Evolutionary conservation across 2,329 filamentous ascomycete species (phyloP).

Genomic region (Nemania abortiva): DNA sequence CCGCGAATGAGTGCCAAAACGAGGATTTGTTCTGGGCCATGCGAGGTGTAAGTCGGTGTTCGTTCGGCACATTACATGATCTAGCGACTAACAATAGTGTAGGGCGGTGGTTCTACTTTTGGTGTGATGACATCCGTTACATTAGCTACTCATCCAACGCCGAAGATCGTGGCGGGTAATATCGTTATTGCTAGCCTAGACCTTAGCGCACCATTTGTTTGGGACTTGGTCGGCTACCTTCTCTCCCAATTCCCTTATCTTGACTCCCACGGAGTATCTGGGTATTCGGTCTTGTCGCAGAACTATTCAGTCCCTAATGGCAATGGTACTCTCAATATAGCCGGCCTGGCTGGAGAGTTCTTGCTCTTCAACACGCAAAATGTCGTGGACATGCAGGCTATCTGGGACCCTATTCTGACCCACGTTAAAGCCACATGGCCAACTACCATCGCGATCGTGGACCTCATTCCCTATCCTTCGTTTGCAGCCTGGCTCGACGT

Average conservation of each 20-base stretch:
- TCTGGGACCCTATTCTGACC: conserved; percentile 54
- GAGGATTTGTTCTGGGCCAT: conserved; percentile 73
- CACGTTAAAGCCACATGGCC: conserved; percentile 56
- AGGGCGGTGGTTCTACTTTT: conserved; percentile 71
- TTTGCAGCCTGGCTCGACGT: conserved; percentile 55
- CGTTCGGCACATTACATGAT: not conserved
- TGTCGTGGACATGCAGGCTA: conserved; percentile 38
- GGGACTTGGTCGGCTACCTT: conserved; percentile 57
- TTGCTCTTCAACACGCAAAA: conserved; percentile 54
- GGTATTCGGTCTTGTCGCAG: conserved; percentile 59
- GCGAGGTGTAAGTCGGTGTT: conserved; percentile 59
- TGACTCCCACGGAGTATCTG: conserved; percentile 63
- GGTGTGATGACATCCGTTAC: conserved; percentile 71
- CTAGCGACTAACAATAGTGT: not conserved
- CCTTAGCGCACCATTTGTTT: conserved; percentile 51
- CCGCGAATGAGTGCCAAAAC: conserved; percentile 64
- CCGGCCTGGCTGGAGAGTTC: conserved; percentile 52
- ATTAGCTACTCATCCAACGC: conserved; percentile 61
- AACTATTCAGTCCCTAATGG: conserved; percentile 42
- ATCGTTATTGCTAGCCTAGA: conserved; percentile 49
- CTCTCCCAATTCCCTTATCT: conserved; percentile 60
- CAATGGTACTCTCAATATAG: conserved; percentile 16
- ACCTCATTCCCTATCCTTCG: conserved; percentile 46
- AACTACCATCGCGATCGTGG: conserved; percentile 37
- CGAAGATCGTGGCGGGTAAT: conserved; percentile 40